These are phyloP conservation scores for Aspergillus calidoustus DNA, from an alignment of 2,329 filamentous ascomycete species.

Conservation along the genomic window DNA sequence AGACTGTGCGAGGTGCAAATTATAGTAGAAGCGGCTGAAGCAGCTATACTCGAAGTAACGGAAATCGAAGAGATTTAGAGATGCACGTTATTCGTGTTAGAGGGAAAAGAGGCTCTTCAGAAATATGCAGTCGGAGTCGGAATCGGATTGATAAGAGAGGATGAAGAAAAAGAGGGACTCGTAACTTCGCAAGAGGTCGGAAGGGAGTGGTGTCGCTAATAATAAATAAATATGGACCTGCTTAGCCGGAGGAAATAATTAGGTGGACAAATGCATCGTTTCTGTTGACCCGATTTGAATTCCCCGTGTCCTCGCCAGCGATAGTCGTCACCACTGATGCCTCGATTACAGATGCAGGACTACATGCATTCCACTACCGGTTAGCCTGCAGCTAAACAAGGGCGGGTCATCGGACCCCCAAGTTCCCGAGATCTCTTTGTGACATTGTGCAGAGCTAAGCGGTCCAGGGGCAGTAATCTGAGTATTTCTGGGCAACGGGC, in stretches of 20 bases:
- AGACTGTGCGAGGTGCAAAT: neutral
- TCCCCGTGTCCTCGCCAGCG: neutral
- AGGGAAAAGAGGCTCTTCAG: neutral
- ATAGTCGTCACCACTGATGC: neutral
- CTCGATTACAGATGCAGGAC: neutral
- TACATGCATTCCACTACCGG: neutral
- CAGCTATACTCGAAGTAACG: neutral
- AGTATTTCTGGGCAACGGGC: neutral
- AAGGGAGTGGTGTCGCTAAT: neutral
- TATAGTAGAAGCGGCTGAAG: neutral
- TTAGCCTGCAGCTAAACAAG: neutral
- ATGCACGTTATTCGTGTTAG: neutral
- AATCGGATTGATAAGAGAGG: slow-evolving; percentile 1
- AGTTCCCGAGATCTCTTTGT: slow-evolving; percentile 16
- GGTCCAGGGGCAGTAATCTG: too few relatives aligned
- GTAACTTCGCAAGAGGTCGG: neutral
- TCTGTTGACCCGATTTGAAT: neutral
- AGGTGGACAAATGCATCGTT: neutral
- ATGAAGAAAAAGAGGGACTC: neutral
- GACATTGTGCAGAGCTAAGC: slow-evolving; percentile 16
- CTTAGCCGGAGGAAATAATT: neutral
- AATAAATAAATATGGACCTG: slow-evolving; percentile 1
- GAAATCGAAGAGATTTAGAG: neutral
- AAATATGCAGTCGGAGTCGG: slow-evolving; percentile 3
- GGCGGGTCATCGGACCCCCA: slow-evolving; percentile 7